Evolutionary conservation across 371 early-diverging fungal species (phyloP).

Genomic region (Nematocida parisii): DNA sequence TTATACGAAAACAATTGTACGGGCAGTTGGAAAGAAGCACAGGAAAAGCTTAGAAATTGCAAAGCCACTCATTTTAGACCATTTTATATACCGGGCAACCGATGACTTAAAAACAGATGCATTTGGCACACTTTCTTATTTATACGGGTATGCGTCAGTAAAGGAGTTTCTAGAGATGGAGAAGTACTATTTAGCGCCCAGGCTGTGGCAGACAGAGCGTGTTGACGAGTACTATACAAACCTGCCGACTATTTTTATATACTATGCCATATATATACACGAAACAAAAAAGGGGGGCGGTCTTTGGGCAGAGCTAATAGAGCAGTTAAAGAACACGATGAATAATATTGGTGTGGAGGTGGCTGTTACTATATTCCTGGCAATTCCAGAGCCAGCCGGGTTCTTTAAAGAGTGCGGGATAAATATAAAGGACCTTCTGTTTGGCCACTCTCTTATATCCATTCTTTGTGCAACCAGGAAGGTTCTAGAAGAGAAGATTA

Average conservation of each 20-base stretch:
- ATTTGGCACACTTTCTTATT: slow-evolving; percentile 1
- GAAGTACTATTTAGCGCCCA: slow-evolving; percentile 24
- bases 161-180: slow-evolving; percentile 22
- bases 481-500: slow-evolving; percentile 45
- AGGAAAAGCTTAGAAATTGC: background rate
- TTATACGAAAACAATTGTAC: slow-evolving; percentile 10
- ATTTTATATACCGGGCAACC: slow-evolving; percentile 15
- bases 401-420: slow-evolving; percentile 16
- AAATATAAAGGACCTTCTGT: slow-evolving; percentile 2
- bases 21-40: slow-evolving; percentile 8
- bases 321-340: slow-evolving; percentile 21
- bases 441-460: slow-evolving; percentile 15
- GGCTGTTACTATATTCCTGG: slow-evolving; percentile 4
- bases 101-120: background rate
- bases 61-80: slow-evolving; percentile 33
- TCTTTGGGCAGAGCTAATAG: background rate
- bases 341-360: slow-evolving; percentile 6
- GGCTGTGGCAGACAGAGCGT: slow-evolving; percentile 7
- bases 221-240: slow-evolving; percentile 29
- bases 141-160: slow-evolving; percentile 4
- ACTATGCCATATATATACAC: slow-evolving; percentile 25
- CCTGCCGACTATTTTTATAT: slow-evolving; percentile 2
- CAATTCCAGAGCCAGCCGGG: background rate
- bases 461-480: slow-evolving; percentile 28
- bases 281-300: background rate